These are phyloP conservation scores for Fusarium clavum DNA, from an alignment of 2,329 filamentous ascomycete genomes.

Conservation along the genomic window DNA sequence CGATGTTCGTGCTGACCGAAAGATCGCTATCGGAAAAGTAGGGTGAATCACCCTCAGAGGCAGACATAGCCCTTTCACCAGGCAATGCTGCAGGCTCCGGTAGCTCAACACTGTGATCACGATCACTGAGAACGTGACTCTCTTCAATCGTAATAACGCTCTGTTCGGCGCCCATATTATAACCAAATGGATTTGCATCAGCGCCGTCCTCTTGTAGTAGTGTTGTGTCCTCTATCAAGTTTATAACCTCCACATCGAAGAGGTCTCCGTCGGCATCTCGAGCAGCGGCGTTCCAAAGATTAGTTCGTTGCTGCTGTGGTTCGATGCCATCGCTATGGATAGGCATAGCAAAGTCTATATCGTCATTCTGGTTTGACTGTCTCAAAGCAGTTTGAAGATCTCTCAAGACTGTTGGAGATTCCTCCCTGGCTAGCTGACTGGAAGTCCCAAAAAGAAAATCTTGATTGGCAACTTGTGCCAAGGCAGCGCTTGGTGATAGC, in stretches of 20 bases:
- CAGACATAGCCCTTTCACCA: neutral
- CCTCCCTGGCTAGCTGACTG: conserved; percentile 80
- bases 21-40: conserved; percentile 41
- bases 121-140: neutral
- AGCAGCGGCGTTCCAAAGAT: conserved; percentile 78
- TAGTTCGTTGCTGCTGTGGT: conserved; percentile 48
- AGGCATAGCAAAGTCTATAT: conserved; percentile 55
- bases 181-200: conserved; percentile 56
- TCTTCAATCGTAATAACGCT: neutral
- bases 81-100: conserved; percentile 42
- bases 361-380: conserved; percentile 62
- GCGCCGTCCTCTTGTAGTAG: conserved; percentile 35
- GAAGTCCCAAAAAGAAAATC: conserved; percentile 88
- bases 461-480: conserved; percentile 73
- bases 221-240: conserved; percentile 63
- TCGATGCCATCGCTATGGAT: conserved; percentile 56
- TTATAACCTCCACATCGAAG: conserved; percentile 70
- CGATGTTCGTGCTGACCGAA: conserved; percentile 31
- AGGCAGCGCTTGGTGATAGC: conserved; percentile 75
- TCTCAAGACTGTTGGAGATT: conserved; percentile 73
- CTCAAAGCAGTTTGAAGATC: conserved; percentile 72
- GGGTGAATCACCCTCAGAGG: conserved; percentile 11
- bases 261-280: conserved; percentile 74
- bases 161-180: conserved; percentile 36
- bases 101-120: conserved; percentile 41